A percentile compares a stretch with the other conserved stretches of the same genome.
Conservation (phyloP, 2,329 filamentous ascomycete species). For the Penicillium digitatum region DNA sequence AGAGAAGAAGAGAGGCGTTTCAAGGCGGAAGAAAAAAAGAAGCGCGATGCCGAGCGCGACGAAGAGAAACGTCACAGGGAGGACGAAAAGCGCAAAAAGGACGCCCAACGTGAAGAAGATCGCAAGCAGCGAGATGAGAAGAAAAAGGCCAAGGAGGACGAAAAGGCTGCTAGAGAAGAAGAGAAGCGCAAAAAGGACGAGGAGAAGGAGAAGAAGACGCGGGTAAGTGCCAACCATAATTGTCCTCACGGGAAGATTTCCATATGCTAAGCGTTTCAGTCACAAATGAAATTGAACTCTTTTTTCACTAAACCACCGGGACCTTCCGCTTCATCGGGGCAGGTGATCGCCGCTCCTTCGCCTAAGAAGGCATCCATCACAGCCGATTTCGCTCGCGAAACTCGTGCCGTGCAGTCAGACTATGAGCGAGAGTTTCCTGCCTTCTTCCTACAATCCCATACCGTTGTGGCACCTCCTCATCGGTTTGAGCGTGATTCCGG, state of each 20-base stretch:
- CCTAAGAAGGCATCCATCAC: slow-evolving; percentile 19
- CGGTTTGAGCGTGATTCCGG: slow-evolving; percentile 57
- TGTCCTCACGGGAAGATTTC: background rate
- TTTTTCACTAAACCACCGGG: slow-evolving; percentile 47
- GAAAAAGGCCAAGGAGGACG: slow-evolving; percentile 43
- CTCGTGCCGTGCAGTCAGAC: slow-evolving; percentile 41
- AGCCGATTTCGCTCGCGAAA: slow-evolving; percentile 10
- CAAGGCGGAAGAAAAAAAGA: slow-evolving; percentile 29
- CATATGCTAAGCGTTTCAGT: slow-evolving; percentile 33
- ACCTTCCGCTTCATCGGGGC: slow-evolving; percentile 24
- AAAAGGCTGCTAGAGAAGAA: slow-evolving; percentile 43
- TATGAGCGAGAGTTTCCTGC: slow-evolving; percentile 72
- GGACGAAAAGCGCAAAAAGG: slow-evolving; percentile 37
- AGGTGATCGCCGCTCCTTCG: slow-evolving; percentile 25
- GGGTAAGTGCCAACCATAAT: slow-evolving; percentile 30
- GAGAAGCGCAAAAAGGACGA: slow-evolving; percentile 48
- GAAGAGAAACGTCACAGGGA: slow-evolving; percentile 27
- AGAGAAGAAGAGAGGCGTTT: slow-evolving; percentile 29
- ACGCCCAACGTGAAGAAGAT: slow-evolving; percentile 37
- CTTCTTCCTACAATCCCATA: slow-evolving; percentile 73
- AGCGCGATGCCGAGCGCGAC: slow-evolving; percentile 25
- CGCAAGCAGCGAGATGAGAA: slow-evolving; percentile 48
- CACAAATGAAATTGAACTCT: slow-evolving; percentile 50
- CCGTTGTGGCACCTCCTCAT: slow-evolving; percentile 60
- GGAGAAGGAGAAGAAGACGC: slow-evolving; percentile 48